Conservation (phyloP, 2,329 filamentous ascomycete species). For the Didymella glomerata region DNA sequence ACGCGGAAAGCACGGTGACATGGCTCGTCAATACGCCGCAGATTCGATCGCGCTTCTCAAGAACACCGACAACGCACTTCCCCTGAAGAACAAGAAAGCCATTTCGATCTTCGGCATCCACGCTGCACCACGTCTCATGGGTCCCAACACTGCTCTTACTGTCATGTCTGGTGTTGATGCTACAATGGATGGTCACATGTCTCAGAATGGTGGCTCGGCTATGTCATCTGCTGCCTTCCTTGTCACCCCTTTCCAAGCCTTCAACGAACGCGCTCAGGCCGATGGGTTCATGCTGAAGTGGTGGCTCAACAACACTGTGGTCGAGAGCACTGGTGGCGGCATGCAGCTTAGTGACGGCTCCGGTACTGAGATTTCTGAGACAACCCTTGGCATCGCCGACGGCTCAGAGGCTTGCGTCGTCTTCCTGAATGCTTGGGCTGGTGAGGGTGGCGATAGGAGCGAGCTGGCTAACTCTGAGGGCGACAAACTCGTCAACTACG, state of each 20-base stretch:
- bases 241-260: slow-evolving; percentile 19
- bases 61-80: slow-evolving; percentile 62
- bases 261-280: slow-evolving; percentile 18
- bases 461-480: slow-evolving; percentile 17
- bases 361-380: slow-evolving; percentile 20
- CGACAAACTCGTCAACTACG: slow-evolving; percentile 49
- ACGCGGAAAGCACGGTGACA: slow-evolving; percentile 18
- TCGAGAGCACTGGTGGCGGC: slow-evolving; percentile 11
- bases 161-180: slow-evolving; percentile 19
- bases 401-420: slow-evolving; percentile 30
- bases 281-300: slow-evolving; percentile 25
- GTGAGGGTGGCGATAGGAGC: slow-evolving; percentile 22
- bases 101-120: slow-evolving; percentile 19
- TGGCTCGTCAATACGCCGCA: slow-evolving; percentile 34
- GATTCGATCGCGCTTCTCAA: slow-evolving; percentile 53
- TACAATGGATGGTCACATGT: slow-evolving; percentile 25
- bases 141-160: slow-evolving; percentile 21
- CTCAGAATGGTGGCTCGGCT: slow-evolving; percentile 17
- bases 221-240: slow-evolving; percentile 22
- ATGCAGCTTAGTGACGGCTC: slow-evolving; percentile 17
- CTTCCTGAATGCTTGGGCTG: slow-evolving; percentile 29
- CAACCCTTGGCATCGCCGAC: slow-evolving; percentile 17
- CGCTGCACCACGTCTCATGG: slow-evolving; percentile 17
- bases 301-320: slow-evolving; percentile 24
- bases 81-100: slow-evolving; percentile 48